Conservation (phyloP, 257 asterid genomes). For the Cinchona pubescens region DNA sequence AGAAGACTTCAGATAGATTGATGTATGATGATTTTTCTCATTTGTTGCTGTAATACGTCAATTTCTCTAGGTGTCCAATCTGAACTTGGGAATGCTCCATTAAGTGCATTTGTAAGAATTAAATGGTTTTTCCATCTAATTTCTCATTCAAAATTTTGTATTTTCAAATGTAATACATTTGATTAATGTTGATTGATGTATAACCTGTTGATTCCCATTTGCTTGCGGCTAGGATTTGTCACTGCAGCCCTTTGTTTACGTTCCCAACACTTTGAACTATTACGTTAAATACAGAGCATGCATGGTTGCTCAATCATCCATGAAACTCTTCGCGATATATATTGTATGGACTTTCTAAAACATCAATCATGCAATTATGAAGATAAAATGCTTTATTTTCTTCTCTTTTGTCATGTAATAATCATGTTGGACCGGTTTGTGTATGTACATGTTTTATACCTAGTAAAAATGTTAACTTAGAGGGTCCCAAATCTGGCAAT, state of each 20-base stretch:
- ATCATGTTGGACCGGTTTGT: no score
- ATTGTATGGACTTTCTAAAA: no score
- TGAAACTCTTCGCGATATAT: neutral
- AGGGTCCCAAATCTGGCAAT: no score
- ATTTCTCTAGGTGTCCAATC: neutral
- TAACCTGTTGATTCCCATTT: neutral
- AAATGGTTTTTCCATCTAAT: neutral
- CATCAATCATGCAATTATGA: no score
- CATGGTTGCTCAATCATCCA: neutral
- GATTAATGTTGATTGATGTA: neutral
- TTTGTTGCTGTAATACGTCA: neutral
- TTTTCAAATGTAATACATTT: neutral
- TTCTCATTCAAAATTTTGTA: conserved; percentile 9
- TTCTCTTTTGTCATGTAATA: no score
- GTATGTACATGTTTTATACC: no score
- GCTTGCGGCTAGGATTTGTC: neutral
- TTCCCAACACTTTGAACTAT: neutral
- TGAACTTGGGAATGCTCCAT: neutral
- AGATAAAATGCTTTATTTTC: no score
- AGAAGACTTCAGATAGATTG: conserved; percentile 57
- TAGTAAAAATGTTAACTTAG: no score
- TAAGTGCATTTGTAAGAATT: conserved; percentile 1
- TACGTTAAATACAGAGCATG: neutral
- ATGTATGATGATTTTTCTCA: neutral
- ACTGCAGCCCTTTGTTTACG: neutral